phyloP scores from a whole-genome alignment of 495 filamentous ascomycete species.

The Aspergillus homomorphus region DNA sequence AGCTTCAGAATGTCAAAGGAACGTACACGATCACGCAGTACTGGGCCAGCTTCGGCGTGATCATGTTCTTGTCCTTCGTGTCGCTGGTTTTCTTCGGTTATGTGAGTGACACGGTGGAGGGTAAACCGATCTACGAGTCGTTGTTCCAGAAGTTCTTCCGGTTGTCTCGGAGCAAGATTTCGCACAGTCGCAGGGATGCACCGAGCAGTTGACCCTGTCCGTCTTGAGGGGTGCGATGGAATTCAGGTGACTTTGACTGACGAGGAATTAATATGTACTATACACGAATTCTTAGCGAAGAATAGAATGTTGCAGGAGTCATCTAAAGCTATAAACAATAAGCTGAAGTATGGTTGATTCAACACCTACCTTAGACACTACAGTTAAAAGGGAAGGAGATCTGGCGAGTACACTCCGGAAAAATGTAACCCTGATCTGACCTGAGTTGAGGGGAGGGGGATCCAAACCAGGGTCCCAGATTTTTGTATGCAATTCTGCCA shows the following conservation, averaged over 20 bases:
- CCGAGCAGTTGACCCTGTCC: not conserved
- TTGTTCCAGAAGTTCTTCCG: slow-evolving; percentile 40
- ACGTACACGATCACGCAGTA: slow-evolving; percentile 62
- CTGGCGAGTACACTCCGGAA: not conserved
- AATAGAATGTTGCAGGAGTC: no score
- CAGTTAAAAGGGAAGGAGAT: no score
- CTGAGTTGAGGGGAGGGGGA: not conserved
- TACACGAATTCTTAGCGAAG: no score
- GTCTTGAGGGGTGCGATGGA: not conserved
- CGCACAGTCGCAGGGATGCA: slow-evolving; percentile 10
- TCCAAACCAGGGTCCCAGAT: slow-evolving; percentile 7
- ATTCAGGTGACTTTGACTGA: not conserved
- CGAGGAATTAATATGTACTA: not conserved
- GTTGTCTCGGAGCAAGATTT: slow-evolving; percentile 27
- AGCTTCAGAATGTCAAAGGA: slow-evolving; percentile 56
- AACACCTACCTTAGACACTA: no score
- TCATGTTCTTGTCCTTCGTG: slow-evolving; percentile 61
- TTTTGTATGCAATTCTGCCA: not conserved
- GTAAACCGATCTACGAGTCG: slow-evolving; percentile 48
- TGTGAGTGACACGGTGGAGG: slow-evolving; percentile 49
- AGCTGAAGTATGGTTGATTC: no score
- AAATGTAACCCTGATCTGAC: not conserved
- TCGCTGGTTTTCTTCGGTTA: slow-evolving; percentile 49
- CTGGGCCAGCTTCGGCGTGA: slow-evolving; percentile 69
- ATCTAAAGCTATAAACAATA: no score